Percentiles rank a stretch among this genome's conserved stretches.
Evolutionary conservation across 169 alveolate genomes (phyloP).

Genomic region (Plasmodium inui): DNA sequence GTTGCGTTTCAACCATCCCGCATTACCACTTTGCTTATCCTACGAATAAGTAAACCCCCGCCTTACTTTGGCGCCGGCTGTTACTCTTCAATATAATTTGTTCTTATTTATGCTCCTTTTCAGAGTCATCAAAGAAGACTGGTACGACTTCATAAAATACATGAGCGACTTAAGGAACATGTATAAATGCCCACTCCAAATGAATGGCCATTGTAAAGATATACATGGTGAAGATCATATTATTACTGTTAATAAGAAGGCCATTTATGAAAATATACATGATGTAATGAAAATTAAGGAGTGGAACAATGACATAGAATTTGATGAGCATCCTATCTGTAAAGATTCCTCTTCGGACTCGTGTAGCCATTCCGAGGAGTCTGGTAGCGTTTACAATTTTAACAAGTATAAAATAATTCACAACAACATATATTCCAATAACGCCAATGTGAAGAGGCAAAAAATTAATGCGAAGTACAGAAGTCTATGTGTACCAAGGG

Average conservation of each 20-base stretch:
- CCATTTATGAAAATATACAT: constrained; percentile 22
- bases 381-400: constrained; percentile 50
- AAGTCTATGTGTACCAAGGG: not conserved
- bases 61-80: not conserved
- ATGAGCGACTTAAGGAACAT: constrained; percentile 30
- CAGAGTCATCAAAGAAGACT: constrained; percentile 25
- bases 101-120: not conserved
- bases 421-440: constrained; percentile 64
- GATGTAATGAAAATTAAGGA: constrained; percentile 53
- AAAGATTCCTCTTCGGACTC: constrained; percentile 33
- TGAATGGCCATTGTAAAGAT: constrained; percentile 2
- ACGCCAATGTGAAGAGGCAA: constrained; percentile 50
- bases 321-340: constrained; percentile 17
- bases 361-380: constrained; percentile 24
- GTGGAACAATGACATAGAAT: constrained; percentile 60
- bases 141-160: constrained; percentile 44
- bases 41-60: not conserved
- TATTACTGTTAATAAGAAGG: constrained; percentile 7
- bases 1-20: not conserved
- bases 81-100: not conserved
- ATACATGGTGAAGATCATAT: constrained; percentile 4
- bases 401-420: constrained; percentile 47
- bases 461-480: constrained; percentile 1
- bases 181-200: not conserved
- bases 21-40: not conserved